Evolutionary conservation across 2,329 filamentous ascomycete species (phyloP).

Genomic region (Colletotrichum sp.): DNA sequence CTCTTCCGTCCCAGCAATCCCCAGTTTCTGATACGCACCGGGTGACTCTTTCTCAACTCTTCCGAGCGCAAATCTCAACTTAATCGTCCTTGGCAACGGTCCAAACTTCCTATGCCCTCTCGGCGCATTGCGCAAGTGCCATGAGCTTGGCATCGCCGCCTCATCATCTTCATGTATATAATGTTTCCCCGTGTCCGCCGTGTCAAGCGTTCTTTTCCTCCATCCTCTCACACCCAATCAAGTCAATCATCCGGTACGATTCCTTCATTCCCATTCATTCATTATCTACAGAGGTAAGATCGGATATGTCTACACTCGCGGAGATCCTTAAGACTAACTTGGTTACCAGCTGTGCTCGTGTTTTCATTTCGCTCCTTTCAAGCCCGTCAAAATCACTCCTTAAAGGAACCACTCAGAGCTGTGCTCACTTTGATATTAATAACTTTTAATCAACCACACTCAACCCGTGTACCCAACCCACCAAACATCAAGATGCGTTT

Average conservation of each 20-base stretch:
- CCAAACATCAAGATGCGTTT: slow-evolving; percentile 52
- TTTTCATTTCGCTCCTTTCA: slow-evolving; percentile 49
- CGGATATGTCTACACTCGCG: not conserved
- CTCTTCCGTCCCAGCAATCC: slow-evolving; percentile 3
- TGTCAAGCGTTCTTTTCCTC: slow-evolving; percentile 25
- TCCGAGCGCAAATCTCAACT: slow-evolving; percentile 3
- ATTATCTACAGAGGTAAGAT: slow-evolving; percentile 51
- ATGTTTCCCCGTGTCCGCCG: slow-evolving; percentile 26
- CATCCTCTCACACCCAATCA: slow-evolving; percentile 37
- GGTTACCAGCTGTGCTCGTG: slow-evolving; percentile 50
- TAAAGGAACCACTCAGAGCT: slow-evolving; percentile 47
- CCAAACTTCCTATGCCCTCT: not conserved
- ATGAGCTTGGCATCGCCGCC: not conserved
- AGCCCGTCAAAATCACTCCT: slow-evolving; percentile 25
- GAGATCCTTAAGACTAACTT: slow-evolving; percentile 25
- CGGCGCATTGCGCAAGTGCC: not conserved
- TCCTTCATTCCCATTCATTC: slow-evolving; percentile 48
- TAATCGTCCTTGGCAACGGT: slow-evolving; percentile 9
- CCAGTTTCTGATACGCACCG: slow-evolving; percentile 2
- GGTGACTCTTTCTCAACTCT: not conserved
- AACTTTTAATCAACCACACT: slow-evolving; percentile 31
- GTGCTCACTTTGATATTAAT: slow-evolving; percentile 43
- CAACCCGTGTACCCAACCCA: slow-evolving; percentile 26
- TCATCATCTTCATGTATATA: slow-evolving; percentile 42
- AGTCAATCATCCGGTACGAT: slow-evolving; percentile 27